Evolutionary conservation across 441 rosid genomes (phyloP), one percentile per base, ranked within the genome.

Genomic region (Viola pubescens): DNA sequence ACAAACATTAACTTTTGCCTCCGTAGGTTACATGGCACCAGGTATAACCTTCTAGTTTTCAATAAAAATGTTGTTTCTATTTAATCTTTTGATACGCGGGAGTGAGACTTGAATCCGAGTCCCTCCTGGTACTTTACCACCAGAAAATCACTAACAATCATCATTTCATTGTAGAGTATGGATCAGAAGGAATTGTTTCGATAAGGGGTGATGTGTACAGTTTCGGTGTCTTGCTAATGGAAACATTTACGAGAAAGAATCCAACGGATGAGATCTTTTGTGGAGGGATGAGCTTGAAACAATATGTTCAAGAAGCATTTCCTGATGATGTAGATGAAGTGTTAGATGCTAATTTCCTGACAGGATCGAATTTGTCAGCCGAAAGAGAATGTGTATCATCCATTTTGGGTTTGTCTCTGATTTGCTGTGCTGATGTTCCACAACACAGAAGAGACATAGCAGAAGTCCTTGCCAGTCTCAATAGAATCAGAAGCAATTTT

Each of bases 1-100:
- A 5, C 53, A 62, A 4, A 62, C 66, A 4, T 0, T 62, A 46
- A 54, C 66, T 37, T 16, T 62, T 9, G 66, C 59, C 14, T 53
- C 66, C 0, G 9, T 54, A n/a, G 59, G 66, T 0, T 62, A 62
- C 7, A 62, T 53, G 66, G 66, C 59, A 37, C 66, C 59, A 62
- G 66, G 66, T 62, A 5, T n/a, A 62, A 16, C 16, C 6, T 60
- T 60, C 48, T 2, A 7, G 4, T 46, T 6, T 4, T n/a, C 11
- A 43, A 43, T 6, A 0, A 6, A 0, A 9, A 5, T 43, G 6
- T 9, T 43, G 46, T 9, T 43, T 43, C 9, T n/a, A n/a, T n/a
- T n/a, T n/a, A n/a, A n/a, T n/a, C n/a, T n/a, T n/a, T n/a, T n/a
- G n/a, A n/a, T n/a, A n/a, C n/a, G n/a, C n/a, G n/a, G n/a, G n/a